Conservation (phyloP, 2,329 filamentous ascomycete species). For the Knufia petricola region DNA sequence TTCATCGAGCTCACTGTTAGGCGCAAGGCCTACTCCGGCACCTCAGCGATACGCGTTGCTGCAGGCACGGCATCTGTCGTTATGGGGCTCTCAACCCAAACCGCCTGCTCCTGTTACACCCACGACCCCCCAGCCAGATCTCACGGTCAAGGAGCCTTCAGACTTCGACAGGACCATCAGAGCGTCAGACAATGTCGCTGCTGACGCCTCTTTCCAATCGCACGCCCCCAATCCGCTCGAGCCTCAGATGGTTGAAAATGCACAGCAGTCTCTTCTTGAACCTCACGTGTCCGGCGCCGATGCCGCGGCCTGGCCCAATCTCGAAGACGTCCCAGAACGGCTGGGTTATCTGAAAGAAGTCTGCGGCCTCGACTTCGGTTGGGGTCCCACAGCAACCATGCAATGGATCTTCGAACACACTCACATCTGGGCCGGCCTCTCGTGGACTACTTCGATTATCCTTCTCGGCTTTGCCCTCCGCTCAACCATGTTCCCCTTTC, state of each 20-base stretch:
- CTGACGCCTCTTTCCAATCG: constrained; percentile 10
- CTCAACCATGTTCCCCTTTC: constrained; percentile 55
- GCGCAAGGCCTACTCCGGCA: not conserved
- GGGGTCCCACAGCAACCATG: constrained; percentile 63
- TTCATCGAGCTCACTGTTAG: not conserved
- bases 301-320: constrained; percentile 3
- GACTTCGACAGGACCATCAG: constrained; percentile 14
- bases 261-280: constrained; percentile 11
- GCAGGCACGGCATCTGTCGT: constrained; percentile 18
- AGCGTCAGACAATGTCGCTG: constrained; percentile 18
- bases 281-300: constrained; percentile 2
- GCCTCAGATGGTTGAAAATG: constrained; percentile 13
- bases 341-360: constrained; percentile 75
- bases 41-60: not conserved
- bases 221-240: constrained; percentile 10
- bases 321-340: constrained; percentile 49
- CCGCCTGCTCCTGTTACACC: not conserved
- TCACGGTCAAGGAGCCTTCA: constrained; percentile 1
- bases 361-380: constrained; percentile 73
- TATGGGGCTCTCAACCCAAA: constrained; percentile 12
- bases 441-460: constrained; percentile 74
- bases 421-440: constrained; percentile 63
- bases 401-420: constrained; percentile 73
- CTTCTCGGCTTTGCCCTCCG: constrained; percentile 58
- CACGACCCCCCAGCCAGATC: not conserved